Evolutionary conservation across 2,329 filamentous ascomycete genomes (phyloP).

Genomic region (Curvularia eragrostidis): DNA sequence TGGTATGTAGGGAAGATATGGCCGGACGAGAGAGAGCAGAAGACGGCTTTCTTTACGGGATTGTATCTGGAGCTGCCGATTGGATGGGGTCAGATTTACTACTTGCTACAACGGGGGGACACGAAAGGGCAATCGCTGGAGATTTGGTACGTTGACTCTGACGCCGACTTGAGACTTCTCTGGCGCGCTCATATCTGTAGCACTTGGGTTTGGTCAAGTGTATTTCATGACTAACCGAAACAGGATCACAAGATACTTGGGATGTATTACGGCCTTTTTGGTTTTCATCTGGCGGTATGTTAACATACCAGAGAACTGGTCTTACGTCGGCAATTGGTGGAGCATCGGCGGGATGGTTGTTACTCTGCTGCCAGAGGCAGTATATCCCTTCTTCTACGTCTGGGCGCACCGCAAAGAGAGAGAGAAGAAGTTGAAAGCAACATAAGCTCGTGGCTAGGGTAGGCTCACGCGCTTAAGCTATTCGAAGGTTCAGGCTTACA

Average conservation of each 20-base stretch:
- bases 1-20: slow-evolving; percentile 36
- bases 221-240: background rate
- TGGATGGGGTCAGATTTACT: slow-evolving; percentile 45
- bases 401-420: slow-evolving; percentile 38
- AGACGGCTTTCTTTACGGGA: slow-evolving; percentile 52
- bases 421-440: slow-evolving; percentile 18
- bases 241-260: slow-evolving; percentile 50
- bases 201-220: background rate
- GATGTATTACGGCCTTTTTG: slow-evolving; percentile 49
- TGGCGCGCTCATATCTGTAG: background rate
- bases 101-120: slow-evolving; percentile 39
- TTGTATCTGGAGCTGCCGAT: slow-evolving; percentile 49
- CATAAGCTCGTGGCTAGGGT: slow-evolving; percentile 5
- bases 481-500: background rate
- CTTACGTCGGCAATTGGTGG: slow-evolving; percentile 46
- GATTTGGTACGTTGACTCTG: slow-evolving; percentile 45
- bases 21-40: slow-evolving; percentile 51
- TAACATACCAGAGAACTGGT: slow-evolving; percentile 51
- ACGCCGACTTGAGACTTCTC: too few species aligned
- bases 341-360: slow-evolving; percentile 45
- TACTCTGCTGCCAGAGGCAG: slow-evolving; percentile 50
- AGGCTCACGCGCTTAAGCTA: background rate
- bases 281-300: slow-evolving; percentile 52
- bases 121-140: slow-evolving; percentile 51
- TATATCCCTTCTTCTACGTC: slow-evolving; percentile 51